These are phyloP conservation scores for Cupressus sempervirens DNA, from an alignment of 75 land plant genomes.

Conservation along the genomic window DNA sequence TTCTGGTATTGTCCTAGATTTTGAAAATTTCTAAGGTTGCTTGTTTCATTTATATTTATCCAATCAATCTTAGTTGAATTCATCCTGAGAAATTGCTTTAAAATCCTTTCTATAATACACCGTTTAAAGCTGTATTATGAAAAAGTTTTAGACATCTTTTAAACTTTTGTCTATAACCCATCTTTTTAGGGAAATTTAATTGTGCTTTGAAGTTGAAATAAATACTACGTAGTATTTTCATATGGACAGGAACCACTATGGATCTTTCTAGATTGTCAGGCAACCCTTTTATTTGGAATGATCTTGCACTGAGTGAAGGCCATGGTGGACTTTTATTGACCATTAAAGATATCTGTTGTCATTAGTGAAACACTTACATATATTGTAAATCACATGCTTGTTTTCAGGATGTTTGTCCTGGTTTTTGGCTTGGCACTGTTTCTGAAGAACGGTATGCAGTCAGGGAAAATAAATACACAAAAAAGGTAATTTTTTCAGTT, in stretches of 20 bases:
- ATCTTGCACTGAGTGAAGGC: not conserved
- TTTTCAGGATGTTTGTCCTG: conserved; percentile 60
- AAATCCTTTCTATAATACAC: not conserved
- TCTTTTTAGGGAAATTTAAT: not conserved
- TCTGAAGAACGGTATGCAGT: conserved; percentile 71
- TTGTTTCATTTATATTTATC: not conserved
- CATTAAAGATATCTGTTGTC: conserved; percentile 13
- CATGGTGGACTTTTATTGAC: not conserved
- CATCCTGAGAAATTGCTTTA: not conserved
- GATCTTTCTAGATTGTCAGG: not conserved
- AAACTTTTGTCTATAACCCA: not conserved
- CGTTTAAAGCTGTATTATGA: not conserved
- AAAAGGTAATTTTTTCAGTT: conserved; percentile 53
- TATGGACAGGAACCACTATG: not conserved
- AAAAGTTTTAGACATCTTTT: not conserved
- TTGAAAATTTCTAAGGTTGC: not conserved
- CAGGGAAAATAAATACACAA: conserved; percentile 60
- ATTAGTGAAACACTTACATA: conserved; percentile 22
- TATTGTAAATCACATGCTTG: not conserved
- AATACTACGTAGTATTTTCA: not conserved
- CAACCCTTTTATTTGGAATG: not conserved
- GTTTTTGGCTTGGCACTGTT: conserved; percentile 64
- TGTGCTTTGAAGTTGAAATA: not conserved
- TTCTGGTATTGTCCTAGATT: not conserved
- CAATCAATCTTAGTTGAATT: not conserved